A percentile compares a stretch with the other conserved stretches of the same genome.
Evolutionary conservation across 345 rosid species (phyloP).

Genomic region (Dovyalis caffra): DNA sequence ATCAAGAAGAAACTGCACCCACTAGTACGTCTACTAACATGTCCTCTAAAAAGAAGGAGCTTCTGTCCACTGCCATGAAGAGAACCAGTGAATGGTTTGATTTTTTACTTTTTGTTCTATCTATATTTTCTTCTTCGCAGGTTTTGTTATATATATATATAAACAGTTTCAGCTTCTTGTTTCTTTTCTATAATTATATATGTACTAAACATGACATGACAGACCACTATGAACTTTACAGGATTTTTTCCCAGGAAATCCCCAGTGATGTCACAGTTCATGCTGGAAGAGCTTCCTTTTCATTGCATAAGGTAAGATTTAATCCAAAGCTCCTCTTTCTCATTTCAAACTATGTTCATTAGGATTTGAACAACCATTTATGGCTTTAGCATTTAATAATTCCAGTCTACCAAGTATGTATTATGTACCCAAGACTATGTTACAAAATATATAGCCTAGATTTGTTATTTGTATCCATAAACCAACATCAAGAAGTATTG

Average conservation of each 20-base stretch:
- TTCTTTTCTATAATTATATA: neutral
- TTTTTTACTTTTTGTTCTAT: conserved; percentile 3
- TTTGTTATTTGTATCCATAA: neutral
- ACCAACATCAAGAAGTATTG: neutral
- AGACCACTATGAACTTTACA: conserved; percentile 29
- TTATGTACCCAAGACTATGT: neutral
- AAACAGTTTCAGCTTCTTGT: neutral
- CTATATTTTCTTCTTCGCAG: neutral
- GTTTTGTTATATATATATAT: neutral
- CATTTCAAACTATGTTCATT: conserved; percentile 5
- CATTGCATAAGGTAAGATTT: conserved; percentile 70
- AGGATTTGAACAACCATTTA: neutral
- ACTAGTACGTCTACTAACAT: conserved; percentile 36
- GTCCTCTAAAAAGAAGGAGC: conserved; percentile 73
- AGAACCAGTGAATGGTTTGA: conserved; percentile 88
- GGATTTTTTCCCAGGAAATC: conserved; percentile 95
- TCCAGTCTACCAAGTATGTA: neutral
- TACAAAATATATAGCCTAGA: neutral
- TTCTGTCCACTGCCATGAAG: conserved; percentile 79
- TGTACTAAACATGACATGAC: neutral
- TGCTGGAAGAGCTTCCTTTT: conserved; percentile 70
- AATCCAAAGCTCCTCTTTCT: conserved; percentile 1
- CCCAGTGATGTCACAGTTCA: conserved; percentile 85
- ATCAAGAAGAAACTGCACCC: conserved; percentile 39
- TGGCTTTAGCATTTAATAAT: too few relatives aligned